Percentiles rank a stretch among this genome's conserved stretches.
Conservation (phyloP, 2,329 filamentous ascomycete genomes). For the Penicillium italicum region DNA sequence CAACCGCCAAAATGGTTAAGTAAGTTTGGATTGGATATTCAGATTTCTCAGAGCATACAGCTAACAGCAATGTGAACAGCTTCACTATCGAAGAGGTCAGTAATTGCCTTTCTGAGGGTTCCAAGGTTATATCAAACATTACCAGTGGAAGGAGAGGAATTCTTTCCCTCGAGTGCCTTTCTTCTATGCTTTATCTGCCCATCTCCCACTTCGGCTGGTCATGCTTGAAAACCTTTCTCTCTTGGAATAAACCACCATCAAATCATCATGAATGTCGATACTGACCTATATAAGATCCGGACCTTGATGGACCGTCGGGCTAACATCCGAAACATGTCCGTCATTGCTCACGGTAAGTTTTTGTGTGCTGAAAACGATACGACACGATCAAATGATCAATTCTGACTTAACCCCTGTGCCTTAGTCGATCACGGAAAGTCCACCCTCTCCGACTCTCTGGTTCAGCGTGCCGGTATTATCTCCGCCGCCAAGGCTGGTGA, state of each 20-base stretch:
- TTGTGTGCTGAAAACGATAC: background rate
- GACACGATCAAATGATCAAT: background rate
- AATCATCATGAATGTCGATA: slow-evolving; percentile 19
- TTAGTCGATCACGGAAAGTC: slow-evolving; percentile 98
- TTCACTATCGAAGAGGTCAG: slow-evolving; percentile 92
- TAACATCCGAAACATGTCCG: slow-evolving; percentile 93
- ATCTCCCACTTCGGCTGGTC: background rate
- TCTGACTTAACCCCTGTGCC: slow-evolving; percentile 10
- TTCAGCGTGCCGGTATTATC: slow-evolving; percentile 99
- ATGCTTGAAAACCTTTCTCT: background rate
- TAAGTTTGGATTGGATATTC: slow-evolving; percentile 56
- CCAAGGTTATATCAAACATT: background rate
- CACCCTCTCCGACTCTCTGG: slow-evolving; percentile 97
- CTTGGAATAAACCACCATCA: background rate
- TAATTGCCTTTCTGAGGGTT: slow-evolving; percentile 13
- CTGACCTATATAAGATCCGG: slow-evolving; percentile 37
- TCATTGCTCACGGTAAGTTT: slow-evolving; percentile 87
- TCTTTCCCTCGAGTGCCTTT: background rate
- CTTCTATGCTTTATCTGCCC: background rate
- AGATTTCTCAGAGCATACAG: background rate
- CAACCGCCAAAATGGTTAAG: slow-evolving; percentile 99
- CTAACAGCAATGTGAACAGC: slow-evolving; percentile 50
- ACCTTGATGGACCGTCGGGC: slow-evolving; percentile 50
- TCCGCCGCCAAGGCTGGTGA: slow-evolving; percentile 96
- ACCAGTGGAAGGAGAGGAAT: background rate